Percentiles rank a stretch among this genome's conserved stretches.
Conservation (phyloP, 2,329 filamentous ascomycete species). For the Tolypocladium tropicale region DNA sequence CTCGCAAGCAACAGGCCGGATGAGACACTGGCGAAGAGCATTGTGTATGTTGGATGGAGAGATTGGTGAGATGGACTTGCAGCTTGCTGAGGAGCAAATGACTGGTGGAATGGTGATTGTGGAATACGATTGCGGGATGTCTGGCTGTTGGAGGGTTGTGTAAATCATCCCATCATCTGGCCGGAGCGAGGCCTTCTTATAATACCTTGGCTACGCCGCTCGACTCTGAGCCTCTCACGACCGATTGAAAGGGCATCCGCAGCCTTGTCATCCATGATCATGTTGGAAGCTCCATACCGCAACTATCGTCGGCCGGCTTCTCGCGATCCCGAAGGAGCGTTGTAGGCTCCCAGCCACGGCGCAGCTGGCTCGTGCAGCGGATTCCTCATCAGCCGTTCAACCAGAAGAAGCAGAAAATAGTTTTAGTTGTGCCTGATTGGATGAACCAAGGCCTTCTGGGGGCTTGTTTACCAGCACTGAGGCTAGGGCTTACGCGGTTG, state of each 20-base stretch:
- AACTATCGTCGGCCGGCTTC: neutral
- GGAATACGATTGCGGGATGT: too few relatives aligned
- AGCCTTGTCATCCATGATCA: neutral
- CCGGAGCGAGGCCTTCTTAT: neutral
- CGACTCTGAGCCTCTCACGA: neutral
- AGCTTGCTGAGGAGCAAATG: neutral
- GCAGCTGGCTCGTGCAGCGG: neutral
- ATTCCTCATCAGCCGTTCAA: neutral
- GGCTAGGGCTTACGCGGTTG: neutral
- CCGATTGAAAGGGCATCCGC: neutral
- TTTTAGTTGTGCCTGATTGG: neutral
- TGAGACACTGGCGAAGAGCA: neutral
- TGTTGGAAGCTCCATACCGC: neutral
- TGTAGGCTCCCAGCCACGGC: neutral
- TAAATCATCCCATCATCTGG: neutral
- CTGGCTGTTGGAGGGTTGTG: neutral
- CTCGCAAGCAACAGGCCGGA: slow-evolving; percentile 1
- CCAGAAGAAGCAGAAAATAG: neutral
- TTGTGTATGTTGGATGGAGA: neutral
- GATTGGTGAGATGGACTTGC: too few relatives aligned
- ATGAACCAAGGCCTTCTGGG: neutral
- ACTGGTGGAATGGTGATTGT: too few relatives aligned
- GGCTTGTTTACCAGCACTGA: neutral
- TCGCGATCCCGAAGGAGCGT: neutral
- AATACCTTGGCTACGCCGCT: neutral